phyloP scores from a whole-genome alignment of 441 rosid genomes.

The Pelargonium citronellum region DNA sequence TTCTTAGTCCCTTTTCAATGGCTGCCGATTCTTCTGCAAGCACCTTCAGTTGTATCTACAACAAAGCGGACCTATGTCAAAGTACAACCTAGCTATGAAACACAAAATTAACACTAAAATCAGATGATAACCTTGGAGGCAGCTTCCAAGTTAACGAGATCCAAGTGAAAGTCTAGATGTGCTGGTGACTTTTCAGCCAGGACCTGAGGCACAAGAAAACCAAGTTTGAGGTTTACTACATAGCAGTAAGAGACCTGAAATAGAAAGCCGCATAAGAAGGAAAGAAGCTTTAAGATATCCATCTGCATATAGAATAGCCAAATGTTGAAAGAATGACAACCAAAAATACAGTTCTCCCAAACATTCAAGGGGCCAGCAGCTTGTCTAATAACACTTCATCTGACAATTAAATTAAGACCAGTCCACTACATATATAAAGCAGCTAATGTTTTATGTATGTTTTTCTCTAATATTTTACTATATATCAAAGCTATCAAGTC shows the following conservation, averaged over 20 bases:
- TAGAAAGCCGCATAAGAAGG: neutral
- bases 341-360: neutral
- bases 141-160: slow-evolving; percentile 73
- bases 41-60: neutral
- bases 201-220: slow-evolving; percentile 41
- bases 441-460: too few relatives aligned
- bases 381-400: too few relatives aligned
- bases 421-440: too few relatives aligned
- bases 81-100: neutral
- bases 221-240: slow-evolving; percentile 18
- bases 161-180: slow-evolving; percentile 73
- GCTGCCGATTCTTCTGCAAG: neutral
- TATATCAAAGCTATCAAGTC: too few relatives aligned
- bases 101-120: slow-evolving; percentile 11
- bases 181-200: slow-evolving; percentile 69
- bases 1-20: neutral
- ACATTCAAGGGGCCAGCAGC: too few relatives aligned
- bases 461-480: too few relatives aligned
- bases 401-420: too few relatives aligned
- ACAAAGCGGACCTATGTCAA: neutral
- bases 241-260: neutral
- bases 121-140: slow-evolving; percentile 63
- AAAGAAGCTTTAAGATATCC: neutral
- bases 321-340: neutral
- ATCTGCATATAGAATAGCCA: neutral